These are phyloP conservation scores for Claviceps arundinis DNA, from an alignment of 2,329 filamentous ascomycete species.

Conservation along the genomic window DNA sequence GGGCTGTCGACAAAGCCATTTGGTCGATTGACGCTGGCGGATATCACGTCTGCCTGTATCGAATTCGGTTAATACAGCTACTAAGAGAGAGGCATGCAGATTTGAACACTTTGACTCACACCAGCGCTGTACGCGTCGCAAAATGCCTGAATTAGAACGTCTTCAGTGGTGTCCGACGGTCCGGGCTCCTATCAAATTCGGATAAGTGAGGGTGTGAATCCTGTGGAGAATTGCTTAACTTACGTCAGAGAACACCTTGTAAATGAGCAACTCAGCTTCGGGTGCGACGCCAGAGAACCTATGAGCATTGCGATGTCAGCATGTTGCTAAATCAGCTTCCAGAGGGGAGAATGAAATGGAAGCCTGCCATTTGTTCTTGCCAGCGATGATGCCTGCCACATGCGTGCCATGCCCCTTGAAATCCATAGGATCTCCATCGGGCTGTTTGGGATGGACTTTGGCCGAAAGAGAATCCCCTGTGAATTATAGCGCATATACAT, in stretches of 20 bases:
- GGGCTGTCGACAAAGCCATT: slow-evolving; percentile 28
- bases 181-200: neutral
- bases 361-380: slow-evolving; percentile 22
- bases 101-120: slow-evolving; percentile 8
- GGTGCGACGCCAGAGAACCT: slow-evolving; percentile 32
- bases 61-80: neutral
- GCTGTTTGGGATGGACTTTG: slow-evolving; percentile 14
- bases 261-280: slow-evolving; percentile 29
- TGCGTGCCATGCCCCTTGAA: slow-evolving; percentile 10
- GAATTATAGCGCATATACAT: neutral
- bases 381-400: slow-evolving; percentile 36
- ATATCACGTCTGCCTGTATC: slow-evolving; percentile 29
- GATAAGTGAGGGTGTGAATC: neutral
- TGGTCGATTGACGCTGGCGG: slow-evolving; percentile 24
- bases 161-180: slow-evolving; percentile 15
- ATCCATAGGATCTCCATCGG: slow-evolving; percentile 17
- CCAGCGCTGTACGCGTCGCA: slow-evolving; percentile 23
- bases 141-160: slow-evolving; percentile 22
- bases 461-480: slow-evolving; percentile 4
- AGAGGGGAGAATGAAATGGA: neutral
- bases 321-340: neutral
- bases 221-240: neutral
- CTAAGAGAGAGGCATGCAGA: neutral
- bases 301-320: neutral
- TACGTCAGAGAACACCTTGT: slow-evolving; percentile 29